phyloP scores from a whole-genome alignment of 1,139 yeast genomes.

The Pichia inconspicua region DNA sequence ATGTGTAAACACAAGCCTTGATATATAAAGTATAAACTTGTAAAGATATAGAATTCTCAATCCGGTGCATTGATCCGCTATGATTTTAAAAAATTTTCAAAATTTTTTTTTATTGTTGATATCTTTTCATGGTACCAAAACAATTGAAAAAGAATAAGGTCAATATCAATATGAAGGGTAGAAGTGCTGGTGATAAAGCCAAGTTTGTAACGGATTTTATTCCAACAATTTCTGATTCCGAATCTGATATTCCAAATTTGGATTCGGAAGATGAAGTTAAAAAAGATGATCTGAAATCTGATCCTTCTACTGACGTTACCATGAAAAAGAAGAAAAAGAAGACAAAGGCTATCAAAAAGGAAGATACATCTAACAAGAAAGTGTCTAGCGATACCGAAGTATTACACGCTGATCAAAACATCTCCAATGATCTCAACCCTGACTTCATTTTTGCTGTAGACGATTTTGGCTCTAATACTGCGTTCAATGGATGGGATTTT shows the following conservation, averaged over 20 bases:
- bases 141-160: no score
- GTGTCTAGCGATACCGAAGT: conserved; percentile 20
- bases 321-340: conserved; percentile 21
- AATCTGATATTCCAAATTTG: conserved; percentile 48
- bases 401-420: conserved; percentile 12
- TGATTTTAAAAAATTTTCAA: no score
- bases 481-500: conserved; percentile 81
- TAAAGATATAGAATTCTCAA: no score
- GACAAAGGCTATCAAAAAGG: conserved; percentile 1
- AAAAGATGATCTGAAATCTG: conserved; percentile 16
- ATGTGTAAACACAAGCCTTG: no score
- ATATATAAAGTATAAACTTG: no score
- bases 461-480: conserved; percentile 44
- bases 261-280: conserved; percentile 34
- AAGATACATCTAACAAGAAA: conserved; percentile 15
- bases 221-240: conserved; percentile 70
- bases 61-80: no score
- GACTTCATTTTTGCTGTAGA: conserved; percentile 64
- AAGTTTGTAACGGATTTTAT: conserved; percentile 35
- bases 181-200: not conserved
- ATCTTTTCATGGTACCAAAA: no score
- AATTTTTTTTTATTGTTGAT: no score
- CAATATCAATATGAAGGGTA: not conserved
- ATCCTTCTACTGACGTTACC: conserved; percentile 15
- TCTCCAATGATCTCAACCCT: conserved; percentile 47